These are phyloP conservation scores for Cercospora sesami DNA, from an alignment of 2,329 filamentous ascomycete genomes.

Conservation along the genomic window DNA sequence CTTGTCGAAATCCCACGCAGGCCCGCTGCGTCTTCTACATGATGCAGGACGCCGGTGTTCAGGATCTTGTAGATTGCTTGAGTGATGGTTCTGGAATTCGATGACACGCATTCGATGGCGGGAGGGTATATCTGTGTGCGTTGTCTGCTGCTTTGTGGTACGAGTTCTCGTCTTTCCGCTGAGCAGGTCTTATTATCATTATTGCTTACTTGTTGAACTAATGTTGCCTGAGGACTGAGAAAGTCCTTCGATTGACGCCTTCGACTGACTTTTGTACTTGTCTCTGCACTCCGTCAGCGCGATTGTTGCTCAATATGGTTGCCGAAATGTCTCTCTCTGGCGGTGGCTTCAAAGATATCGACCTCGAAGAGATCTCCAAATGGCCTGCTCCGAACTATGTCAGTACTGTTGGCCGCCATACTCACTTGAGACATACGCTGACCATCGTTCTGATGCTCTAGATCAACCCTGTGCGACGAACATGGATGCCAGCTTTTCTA, in stretches of 20 bases:
- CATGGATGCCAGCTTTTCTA: constrained; percentile 32
- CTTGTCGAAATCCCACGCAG: background rate
- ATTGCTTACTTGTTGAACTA: background rate
- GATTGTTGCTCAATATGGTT: background rate
- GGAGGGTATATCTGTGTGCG: background rate
- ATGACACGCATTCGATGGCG: background rate
- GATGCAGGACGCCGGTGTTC: constrained; percentile 11
- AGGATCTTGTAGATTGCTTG: background rate
- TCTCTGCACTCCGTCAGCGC: background rate
- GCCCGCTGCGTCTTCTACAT: constrained; percentile 4
- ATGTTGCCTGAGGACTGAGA: background rate
- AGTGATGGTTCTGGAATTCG: background rate
- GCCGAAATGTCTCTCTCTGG: background rate
- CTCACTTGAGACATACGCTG: constrained; percentile 9
- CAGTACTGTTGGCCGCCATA: background rate
- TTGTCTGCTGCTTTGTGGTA: background rate
- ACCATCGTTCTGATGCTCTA: background rate
- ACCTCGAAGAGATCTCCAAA: background rate
- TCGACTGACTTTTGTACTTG: background rate
- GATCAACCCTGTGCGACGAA: constrained; percentile 23
- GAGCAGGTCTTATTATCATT: background rate
- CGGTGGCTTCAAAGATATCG: background rate
- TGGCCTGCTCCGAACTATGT: constrained; percentile 19
- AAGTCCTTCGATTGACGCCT: background rate
- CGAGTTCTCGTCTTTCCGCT: background rate